A percentile compares a stretch with the other conserved stretches of the same genome.
These are phyloP conservation scores for Poterioochromonas sp. DNA, from an alignment of 352 stramenopile genomes.

Conservation along the genomic window DNA sequence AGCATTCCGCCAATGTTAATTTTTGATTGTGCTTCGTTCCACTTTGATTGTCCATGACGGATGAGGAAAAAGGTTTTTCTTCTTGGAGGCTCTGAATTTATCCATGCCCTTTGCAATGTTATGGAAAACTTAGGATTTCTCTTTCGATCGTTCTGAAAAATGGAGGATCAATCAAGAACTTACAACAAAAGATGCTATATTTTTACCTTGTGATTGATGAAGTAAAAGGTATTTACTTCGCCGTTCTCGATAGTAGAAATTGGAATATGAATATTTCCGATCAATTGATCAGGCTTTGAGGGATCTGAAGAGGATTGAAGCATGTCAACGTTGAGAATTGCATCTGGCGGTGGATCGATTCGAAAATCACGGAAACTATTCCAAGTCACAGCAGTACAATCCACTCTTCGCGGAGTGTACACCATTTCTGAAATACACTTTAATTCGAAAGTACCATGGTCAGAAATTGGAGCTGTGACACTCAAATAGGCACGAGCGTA, in stretches of 20 bases:
- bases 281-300: not conserved
- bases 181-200: not conserved
- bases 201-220: not conserved
- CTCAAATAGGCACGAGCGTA: no score
- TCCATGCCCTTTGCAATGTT: not conserved
- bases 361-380: conserved; percentile 21
- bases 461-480: no score
- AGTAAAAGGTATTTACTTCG: no score
- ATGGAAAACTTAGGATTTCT: not conserved
- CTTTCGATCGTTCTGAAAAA: not conserved
- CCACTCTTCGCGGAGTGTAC: not conserved
- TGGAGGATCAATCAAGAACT: not conserved
- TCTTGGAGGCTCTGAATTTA: not conserved
- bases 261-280: not conserved
- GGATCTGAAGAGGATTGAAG: not conserved
- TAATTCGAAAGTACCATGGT: no score
- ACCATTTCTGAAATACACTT: not conserved
- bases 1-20: conserved; percentile 19
- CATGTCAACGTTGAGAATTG: not conserved
- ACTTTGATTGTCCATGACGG: conserved; percentile 21
- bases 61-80: conserved; percentile 7
- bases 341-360: not conserved
- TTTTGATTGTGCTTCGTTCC: conserved; percentile 22
- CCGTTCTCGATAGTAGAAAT: not conserved
- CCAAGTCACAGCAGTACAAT: not conserved